Evolutionary conservation across 2,329 filamentous ascomycete genomes (phyloP).

Genomic region (Phoma herbarum): DNA sequence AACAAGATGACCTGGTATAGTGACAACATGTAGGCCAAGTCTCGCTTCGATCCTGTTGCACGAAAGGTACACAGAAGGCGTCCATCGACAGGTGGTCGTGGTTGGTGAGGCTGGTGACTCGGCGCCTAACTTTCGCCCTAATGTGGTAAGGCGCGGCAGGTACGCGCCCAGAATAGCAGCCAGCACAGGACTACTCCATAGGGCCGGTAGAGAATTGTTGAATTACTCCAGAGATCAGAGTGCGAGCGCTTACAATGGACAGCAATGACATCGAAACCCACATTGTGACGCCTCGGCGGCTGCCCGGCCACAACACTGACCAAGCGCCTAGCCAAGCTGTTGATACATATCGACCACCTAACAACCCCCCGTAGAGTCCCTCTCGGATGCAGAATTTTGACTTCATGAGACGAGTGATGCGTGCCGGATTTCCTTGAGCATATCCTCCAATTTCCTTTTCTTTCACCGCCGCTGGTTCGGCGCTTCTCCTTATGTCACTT

Average conservation of each 20-base stretch:
- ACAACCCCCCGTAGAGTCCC: slow-evolving; percentile 33
- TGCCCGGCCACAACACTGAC: slow-evolving; percentile 44
- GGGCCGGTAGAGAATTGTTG: slow-evolving; percentile 35
- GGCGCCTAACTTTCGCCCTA: slow-evolving; percentile 41
- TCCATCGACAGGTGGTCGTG: slow-evolving; percentile 34
- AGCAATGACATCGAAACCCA: slow-evolving; percentile 39
- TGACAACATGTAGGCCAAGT: slow-evolving; percentile 46
- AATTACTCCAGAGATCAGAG: slow-evolving; percentile 28
- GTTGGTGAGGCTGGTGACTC: slow-evolving; percentile 29
- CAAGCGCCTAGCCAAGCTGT: slow-evolving; percentile 39
- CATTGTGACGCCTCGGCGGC: slow-evolving; percentile 48
- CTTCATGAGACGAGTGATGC: slow-evolving; percentile 47
- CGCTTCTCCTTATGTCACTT: slow-evolving; percentile 46
- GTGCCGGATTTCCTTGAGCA: slow-evolving; percentile 50
- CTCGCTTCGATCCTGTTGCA: slow-evolving; percentile 36
- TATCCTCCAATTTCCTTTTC: slow-evolving; percentile 49
- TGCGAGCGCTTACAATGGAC: slow-evolving; percentile 48
- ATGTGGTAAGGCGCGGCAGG: slow-evolving; percentile 33
- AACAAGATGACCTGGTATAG: slow-evolving; percentile 26
- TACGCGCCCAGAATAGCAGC: slow-evolving; percentile 45
- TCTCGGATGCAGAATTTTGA: slow-evolving; percentile 40
- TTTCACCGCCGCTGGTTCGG: slow-evolving; percentile 49
- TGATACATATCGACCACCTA: slow-evolving; percentile 50
- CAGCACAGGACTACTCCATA: slow-evolving; percentile 42
- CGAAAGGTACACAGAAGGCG: slow-evolving; percentile 28